A percentile compares a stretch with the other conserved stretches of the same genome.
These are phyloP conservation scores for Yamadazyma diddensiae DNA, from an alignment of 1,139 yeast genomes.

Conservation along the genomic window DNA sequence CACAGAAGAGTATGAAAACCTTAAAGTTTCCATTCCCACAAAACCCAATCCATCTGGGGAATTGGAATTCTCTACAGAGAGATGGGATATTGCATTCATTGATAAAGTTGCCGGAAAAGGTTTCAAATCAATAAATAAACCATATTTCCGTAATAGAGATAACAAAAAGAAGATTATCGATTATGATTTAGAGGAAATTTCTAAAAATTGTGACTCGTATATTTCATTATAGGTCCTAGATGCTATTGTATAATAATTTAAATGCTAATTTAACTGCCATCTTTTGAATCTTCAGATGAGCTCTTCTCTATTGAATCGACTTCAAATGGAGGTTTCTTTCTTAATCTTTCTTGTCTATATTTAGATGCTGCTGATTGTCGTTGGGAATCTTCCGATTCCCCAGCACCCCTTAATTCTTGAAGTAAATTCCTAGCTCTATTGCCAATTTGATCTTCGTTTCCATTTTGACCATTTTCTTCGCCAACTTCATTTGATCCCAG, in stretches of 20 bases:
- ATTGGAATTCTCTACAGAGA: constrained; percentile 11
- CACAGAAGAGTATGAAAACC: constrained; percentile 13
- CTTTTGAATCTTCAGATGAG: not conserved
- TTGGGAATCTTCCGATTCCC: constrained; percentile 14
- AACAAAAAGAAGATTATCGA: constrained; percentile 31
- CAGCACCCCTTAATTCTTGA: constrained; percentile 51
- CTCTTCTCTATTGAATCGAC: not conserved
- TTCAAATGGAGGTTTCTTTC: constrained; percentile 5
- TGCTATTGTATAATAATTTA: constrained; percentile 1
- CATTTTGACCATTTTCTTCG: constrained; percentile 5
- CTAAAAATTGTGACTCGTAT: constrained; percentile 16
- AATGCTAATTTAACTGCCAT: not conserved
- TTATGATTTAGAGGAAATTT: constrained; percentile 35
- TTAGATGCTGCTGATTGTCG: constrained; percentile 33
- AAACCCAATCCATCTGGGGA: constrained; percentile 3
- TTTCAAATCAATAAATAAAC: constrained; percentile 34
- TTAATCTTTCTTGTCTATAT: constrained; percentile 35
- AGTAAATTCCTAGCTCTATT: constrained; percentile 59
- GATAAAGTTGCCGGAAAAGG: constrained; percentile 44
- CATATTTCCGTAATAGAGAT: constrained; percentile 30
- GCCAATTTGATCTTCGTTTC: constrained; percentile 32
- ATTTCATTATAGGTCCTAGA: constrained; percentile 14
- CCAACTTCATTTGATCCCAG: constrained; percentile 9
- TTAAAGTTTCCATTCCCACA: constrained; percentile 10
- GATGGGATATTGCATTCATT: constrained; percentile 33